Conservation (phyloP, 2,329 filamentous ascomycete species). For the Xylaria sp. region DNA sequence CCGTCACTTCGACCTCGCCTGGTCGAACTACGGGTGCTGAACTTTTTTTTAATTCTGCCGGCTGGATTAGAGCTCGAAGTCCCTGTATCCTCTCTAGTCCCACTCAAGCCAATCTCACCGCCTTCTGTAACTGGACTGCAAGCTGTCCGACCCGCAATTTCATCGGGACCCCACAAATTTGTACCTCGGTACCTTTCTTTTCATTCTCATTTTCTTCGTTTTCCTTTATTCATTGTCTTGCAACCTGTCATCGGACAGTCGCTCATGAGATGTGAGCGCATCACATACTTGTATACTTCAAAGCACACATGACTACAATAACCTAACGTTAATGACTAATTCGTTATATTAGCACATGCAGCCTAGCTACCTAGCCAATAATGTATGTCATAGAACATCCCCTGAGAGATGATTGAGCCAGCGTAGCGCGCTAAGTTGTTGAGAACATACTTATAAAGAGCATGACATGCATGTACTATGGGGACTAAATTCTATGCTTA, state of each 20-base stretch:
- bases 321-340: no score
- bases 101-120: slow-evolving; percentile 11
- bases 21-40: slow-evolving; percentile 4
- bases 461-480: not conserved
- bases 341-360: no score
- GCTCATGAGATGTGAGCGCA: no score
- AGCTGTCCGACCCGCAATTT: not conserved
- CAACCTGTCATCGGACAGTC: no score
- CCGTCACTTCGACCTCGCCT: not conserved
- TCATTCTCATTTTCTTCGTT: not conserved
- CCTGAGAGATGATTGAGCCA: no score
- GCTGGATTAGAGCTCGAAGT: slow-evolving; percentile 13
- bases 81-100: slow-evolving; percentile 10
- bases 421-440: no score
- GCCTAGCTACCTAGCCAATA: no score
- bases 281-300: no score
- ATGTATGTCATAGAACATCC: no score
- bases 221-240: no score
- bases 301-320: no score
- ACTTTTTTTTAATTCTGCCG: slow-evolving; percentile 34
- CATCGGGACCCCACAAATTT: not conserved
- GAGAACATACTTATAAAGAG: no score
- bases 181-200: not conserved
- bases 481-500: not conserved
- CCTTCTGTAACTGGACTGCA: slow-evolving; percentile 11